A percentile compares a stretch with the other conserved stretches of the same genome.
phyloP scores from a whole-genome alignment of 352 stramenopile species.

The Phytophthora citrophthora region DNA sequence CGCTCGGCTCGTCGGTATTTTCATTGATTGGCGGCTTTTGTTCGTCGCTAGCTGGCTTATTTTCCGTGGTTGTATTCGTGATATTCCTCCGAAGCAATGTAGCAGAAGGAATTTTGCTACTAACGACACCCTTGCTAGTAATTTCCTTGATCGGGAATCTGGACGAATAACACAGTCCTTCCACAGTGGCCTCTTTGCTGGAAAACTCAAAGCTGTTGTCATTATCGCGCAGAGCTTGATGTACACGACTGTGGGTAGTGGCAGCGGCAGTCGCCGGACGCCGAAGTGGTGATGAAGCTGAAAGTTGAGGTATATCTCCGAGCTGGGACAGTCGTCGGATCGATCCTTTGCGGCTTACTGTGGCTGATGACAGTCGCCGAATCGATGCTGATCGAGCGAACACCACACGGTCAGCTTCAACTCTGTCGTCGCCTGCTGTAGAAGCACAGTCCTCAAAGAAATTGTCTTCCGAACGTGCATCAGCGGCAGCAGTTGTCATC shows the following conservation, averaged over 20 bases:
- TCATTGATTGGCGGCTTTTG: slow-evolving; percentile 1
- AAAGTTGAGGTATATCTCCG: slow-evolving; percentile 5
- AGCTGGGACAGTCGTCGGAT: slow-evolving; percentile 18
- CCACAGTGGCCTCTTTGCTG: slow-evolving; percentile 48
- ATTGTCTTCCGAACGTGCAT: slow-evolving; percentile 11
- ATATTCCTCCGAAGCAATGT: slow-evolving; percentile 22
- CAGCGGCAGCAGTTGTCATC: slow-evolving; percentile 2
- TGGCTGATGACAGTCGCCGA: slow-evolving; percentile 35
- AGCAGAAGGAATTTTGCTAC: slow-evolving; percentile 19
- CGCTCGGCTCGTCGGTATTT: background rate
- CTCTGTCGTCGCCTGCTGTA: slow-evolving; percentile 25
- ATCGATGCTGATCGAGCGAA: slow-evolving; percentile 52
- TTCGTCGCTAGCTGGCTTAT: slow-evolving; percentile 3
- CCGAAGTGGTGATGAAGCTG: slow-evolving; percentile 24
- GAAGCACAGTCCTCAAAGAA: slow-evolving; percentile 4
- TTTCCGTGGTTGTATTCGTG: background rate
- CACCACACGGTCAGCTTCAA: slow-evolving; percentile 39
- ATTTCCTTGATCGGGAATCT: slow-evolving; percentile 55
- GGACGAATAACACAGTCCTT: slow-evolving; percentile 64
- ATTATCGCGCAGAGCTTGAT: slow-evolving; percentile 59
- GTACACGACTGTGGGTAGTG: slow-evolving; percentile 59
- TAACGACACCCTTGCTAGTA: slow-evolving; percentile 9
- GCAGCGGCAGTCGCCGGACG: slow-evolving; percentile 55
- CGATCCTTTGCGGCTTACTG: slow-evolving; percentile 13
- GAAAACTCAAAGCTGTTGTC: slow-evolving; percentile 66